Conservation (phyloP, 192 early-diverging fungal species). For the Ambispora gerdemannii region DNA sequence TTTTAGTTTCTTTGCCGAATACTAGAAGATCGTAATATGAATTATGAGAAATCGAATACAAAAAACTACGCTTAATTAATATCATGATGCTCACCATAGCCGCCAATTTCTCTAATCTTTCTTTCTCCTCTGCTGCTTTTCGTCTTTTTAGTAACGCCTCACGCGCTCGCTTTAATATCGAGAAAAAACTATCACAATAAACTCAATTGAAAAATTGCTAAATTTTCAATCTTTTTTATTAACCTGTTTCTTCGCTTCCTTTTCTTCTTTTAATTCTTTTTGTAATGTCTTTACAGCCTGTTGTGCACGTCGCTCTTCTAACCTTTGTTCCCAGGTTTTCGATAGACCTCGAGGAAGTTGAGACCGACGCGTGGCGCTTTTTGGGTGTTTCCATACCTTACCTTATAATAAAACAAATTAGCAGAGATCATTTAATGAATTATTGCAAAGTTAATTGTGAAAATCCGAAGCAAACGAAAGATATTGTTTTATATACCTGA, state of each 20-base stretch:
- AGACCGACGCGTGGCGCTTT: constrained; percentile 38
- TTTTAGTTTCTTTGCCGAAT: constrained; percentile 28
- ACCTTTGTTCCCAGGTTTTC: constrained; percentile 36
- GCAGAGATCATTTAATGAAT: no score
- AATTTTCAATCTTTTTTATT: not conserved
- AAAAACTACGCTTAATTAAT: not conserved
- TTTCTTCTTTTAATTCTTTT: constrained; percentile 25
- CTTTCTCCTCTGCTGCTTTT: constrained; percentile 44
- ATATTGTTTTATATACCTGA: no score
- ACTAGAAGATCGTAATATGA: not conserved
- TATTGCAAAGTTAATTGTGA: no score
- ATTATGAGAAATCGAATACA: not conserved
- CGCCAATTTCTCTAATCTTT: constrained; percentile 37
- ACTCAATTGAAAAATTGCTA: not conserved
- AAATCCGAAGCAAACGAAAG: no score
- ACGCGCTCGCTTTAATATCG: constrained; percentile 35
- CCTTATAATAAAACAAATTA: no score
- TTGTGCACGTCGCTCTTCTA: constrained; percentile 43
- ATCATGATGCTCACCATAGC: constrained; percentile 20
- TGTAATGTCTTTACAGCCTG: constrained; percentile 34
- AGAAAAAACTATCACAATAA: not conserved
- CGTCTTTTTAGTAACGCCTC: constrained; percentile 41
- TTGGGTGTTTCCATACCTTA: constrained; percentile 45
- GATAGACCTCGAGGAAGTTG: constrained; percentile 39
- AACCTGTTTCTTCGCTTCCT: constrained; percentile 1